Percentiles rank a stretch among this genome's conserved stretches.
Conservation (phyloP, 1,284 basidiomycete species). For the Fomes fomentarius region DNA sequence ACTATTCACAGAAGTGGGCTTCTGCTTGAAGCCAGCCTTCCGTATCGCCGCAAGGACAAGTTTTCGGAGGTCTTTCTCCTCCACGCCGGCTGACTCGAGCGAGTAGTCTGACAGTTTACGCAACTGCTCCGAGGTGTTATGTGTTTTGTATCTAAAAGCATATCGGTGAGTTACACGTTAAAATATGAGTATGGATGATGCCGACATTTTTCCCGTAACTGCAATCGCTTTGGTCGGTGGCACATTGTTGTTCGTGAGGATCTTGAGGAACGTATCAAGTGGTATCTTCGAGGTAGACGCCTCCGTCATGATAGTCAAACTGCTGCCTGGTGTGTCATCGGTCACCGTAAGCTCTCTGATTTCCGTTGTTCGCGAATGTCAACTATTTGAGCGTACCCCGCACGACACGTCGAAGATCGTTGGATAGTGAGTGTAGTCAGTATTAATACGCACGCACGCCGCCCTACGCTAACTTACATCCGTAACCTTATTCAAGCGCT, state of each 20-base stretch:
- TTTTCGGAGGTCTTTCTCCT: slow-evolving; percentile 72
- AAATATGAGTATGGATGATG: neutral
- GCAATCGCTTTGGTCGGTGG: slow-evolving; percentile 77
- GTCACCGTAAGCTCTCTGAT: too few species aligned
- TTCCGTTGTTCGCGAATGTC: too few species aligned
- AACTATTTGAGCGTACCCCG: too few species aligned
- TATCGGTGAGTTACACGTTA: neutral
- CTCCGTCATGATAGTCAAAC: slow-evolving; percentile 2
- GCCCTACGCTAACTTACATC: too few species aligned
- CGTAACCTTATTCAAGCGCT: too few species aligned
- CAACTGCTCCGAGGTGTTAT: slow-evolving; percentile 65
- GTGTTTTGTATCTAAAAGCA: slow-evolving; percentile 70
- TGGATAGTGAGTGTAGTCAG: too few species aligned
- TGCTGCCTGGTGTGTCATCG: too few species aligned
- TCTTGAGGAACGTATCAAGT: slow-evolving; percentile 75
- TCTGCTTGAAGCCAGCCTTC: slow-evolving; percentile 56
- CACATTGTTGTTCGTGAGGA: slow-evolving; percentile 66
- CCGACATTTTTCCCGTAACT: slow-evolving; percentile 79
- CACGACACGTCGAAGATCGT: too few species aligned
- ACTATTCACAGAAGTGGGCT: slow-evolving; percentile 20
- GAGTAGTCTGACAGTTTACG: slow-evolving; percentile 60
- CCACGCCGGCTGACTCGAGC: slow-evolving; percentile 59
- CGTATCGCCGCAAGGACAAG: slow-evolving; percentile 64
- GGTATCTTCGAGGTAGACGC: slow-evolving; percentile 49
- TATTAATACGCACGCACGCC: too few species aligned